Conservation (phyloP, 2,329 filamentous ascomycete genomes). For the Trichophyton verrucosum region DNA sequence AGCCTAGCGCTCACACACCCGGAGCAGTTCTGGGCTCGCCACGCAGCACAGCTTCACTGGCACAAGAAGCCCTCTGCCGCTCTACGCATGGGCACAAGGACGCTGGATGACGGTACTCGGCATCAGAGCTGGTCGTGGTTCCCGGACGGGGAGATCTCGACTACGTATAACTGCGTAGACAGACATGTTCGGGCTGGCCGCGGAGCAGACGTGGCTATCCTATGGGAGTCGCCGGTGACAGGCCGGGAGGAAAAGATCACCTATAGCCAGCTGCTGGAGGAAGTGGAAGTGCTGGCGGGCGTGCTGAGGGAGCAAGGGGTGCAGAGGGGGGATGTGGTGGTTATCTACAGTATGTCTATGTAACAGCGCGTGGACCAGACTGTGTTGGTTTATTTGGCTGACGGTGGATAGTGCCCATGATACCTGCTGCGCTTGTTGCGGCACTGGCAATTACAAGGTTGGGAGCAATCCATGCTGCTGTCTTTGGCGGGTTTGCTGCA, state of each 20-base stretch:
- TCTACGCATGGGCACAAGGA: conserved; percentile 50
- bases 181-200: conserved; percentile 72
- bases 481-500: conserved; percentile 85
- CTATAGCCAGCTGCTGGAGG: conserved; percentile 61
- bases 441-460: conserved; percentile 70
- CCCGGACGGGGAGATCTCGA: conserved; percentile 74
- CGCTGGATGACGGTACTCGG: conserved; percentile 44
- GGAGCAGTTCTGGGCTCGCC: conserved; percentile 60
- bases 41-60: conserved; percentile 68
- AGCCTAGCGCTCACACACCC: conserved; percentile 53
- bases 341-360: conserved; percentile 59
- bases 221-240: conserved; percentile 81
- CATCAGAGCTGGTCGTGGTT: conserved; percentile 86
- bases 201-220: conserved; percentile 61
- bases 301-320: conserved; percentile 74
- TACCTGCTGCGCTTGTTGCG: conserved; percentile 74
- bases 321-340: conserved; percentile 68
- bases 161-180: conserved; percentile 84
- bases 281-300: conserved; percentile 71
- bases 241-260: conserved; percentile 58
- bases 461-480: conserved; percentile 79
- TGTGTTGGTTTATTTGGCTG: background rate
- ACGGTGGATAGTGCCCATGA: conserved; percentile 69
- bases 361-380: background rate
- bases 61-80: conserved; percentile 58